Evolutionary conservation across 169 alveolate species (phyloP), one percentile per base, ranked within the genome.

Genomic region (Eimeria necatrix): DNA sequence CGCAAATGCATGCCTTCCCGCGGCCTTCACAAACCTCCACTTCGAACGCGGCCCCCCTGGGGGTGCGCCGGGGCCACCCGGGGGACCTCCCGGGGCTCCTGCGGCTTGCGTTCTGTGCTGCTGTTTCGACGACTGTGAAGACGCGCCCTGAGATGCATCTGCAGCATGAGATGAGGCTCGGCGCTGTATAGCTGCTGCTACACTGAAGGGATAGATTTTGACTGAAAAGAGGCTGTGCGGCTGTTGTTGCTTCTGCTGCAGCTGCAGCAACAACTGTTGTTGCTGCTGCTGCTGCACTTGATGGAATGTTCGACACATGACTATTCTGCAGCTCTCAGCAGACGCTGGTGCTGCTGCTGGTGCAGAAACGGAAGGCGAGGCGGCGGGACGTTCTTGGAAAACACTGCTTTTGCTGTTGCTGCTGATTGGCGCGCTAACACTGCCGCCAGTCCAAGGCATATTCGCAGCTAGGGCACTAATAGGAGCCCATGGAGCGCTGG

Each of bases 61-160:
- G 41, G 41, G 3, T 2, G 41, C 41, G 2, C 41, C 41, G 41
- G 41, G 41, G 41, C 41, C 41, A 32, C 41, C 41, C 41, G 41
- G 41, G 64, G 32, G 8, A 18, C 8, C 61, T 49, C 87, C 87
- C 41, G 61, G 61, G 10, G 59, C 87, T 18, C 87, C 87, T 46
- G 83, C 9, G 32, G 73, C 73, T 26, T 8, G 26, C 41, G 56
- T 74, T 74, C 78, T 68, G 18, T 68, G 0, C 22, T 64, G 74
- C 16, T 64, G 26, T 2, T 64, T 9, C 74, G 41, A 32, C 41
- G 41, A 32, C 2, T 32, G 41, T 32, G 41, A 32, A 32, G 41
- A 0, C 41, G 2, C 41, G 41, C 41, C 41, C 41, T 32, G 41
- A 32, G 41, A 32, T 64, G 74, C 74, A 20, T 9, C 5, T 64